Percentiles rank a stretch among this genome's conserved stretches.
phyloP scores from a whole-genome alignment of 495 filamentous ascomycete species.

The Daldinia childiae region DNA sequence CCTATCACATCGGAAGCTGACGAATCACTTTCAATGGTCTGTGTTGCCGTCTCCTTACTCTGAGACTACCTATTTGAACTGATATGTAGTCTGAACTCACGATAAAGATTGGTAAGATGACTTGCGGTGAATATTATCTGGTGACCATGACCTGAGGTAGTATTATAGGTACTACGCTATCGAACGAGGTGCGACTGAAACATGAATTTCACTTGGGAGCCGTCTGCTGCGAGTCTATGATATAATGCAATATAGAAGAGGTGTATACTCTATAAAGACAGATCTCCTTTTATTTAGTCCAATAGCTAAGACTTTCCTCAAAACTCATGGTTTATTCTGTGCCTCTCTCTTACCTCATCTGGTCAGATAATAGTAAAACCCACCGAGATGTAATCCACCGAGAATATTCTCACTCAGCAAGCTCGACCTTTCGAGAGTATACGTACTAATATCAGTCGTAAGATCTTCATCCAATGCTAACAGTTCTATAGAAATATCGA shows the following conservation, averaged over 20 bases:
- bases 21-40: background rate
- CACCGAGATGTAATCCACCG: background rate
- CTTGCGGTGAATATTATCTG: constrained; percentile 1
- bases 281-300: background rate
- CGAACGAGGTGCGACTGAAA: too few species aligned
- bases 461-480: background rate
- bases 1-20: background rate
- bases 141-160: background rate
- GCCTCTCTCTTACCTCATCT: background rate
- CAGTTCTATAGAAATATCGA: background rate
- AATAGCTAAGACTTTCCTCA: background rate
- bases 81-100: background rate
- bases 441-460: background rate
- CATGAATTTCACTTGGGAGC: background rate
- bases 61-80: background rate
- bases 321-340: background rate
- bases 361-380: background rate
- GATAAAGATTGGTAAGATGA: background rate
- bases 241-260: constrained; percentile 1
- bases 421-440: background rate
- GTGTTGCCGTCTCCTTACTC: background rate
- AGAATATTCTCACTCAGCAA: background rate
- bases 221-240: background rate
- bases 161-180: background rate
- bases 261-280: background rate